Evolutionary conservation across 164 flowering plant species (phyloP), one percentile per base, ranked within the genome.

Genomic region (Nymphaea thermarum): DNA sequence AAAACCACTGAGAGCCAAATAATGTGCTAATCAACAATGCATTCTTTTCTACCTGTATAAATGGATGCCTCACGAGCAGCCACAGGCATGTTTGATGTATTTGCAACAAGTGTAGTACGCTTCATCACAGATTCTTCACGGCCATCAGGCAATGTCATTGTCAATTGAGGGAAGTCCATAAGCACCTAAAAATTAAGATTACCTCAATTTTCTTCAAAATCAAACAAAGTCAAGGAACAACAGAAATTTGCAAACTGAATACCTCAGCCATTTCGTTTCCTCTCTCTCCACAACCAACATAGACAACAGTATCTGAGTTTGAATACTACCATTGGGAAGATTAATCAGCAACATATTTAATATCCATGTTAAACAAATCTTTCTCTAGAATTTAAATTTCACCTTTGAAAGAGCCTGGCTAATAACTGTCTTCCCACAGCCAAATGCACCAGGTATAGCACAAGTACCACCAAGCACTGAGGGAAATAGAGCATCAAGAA

Each of bases 261-360:
- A 91, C 99, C 91, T 95, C 99, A 16, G 99, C 99, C 99, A 95
- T 95, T 78, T 95, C 99, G 80, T 95, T 95, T 81, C 99, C 99
- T 84, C 98, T 85, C 78, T 95, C 99, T 66, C 99, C 98, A 78
- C 99, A 95, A 53, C 99, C 99, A 85, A 95, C 98, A 80, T 95
- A 95, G 64, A 95, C 98, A 53, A 95, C 99, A 68, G 99, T 85
- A 72, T 95, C 99, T 6, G 99, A 95, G 64, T 95, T 92, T 43
- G 99, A 95, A 71, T 95, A 95, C 99, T 95, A 91, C 88, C 80
- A 14, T 70, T 0, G 65, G 66, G 66, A 57, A 80, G 5, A 70
- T 71, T 42, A 44, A 4, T 43, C 10, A 62, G 25, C 45, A 4
- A 62, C 7, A 60, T 36, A 60, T 57, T 51, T 2, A 43, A n/a